phyloP scores from a whole-genome alignment of 1,139 yeast species.

The Yamadazyma pseudoaaseri region DNA sequence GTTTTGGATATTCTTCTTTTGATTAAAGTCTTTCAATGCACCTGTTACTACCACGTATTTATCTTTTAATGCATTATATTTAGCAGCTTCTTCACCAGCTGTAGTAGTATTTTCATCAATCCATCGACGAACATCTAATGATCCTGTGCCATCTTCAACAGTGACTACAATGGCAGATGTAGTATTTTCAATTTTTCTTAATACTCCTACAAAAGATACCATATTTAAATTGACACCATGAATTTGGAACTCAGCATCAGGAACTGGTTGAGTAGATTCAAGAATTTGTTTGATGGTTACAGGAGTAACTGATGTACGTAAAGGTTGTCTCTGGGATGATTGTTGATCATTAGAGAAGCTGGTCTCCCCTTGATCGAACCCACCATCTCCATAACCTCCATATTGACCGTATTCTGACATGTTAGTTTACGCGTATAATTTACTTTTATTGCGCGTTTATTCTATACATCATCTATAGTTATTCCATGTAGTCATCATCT shows the following conservation, averaged over 20 bases:
- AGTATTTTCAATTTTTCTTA: slow-evolving; percentile 53
- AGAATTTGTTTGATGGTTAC: slow-evolving; percentile 80
- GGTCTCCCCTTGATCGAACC: slow-evolving; percentile 29
- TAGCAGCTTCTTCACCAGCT: slow-evolving; percentile 36
- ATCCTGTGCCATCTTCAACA: slow-evolving; percentile 86
- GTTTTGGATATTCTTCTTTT: slow-evolving; percentile 64
- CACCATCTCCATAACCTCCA: slow-evolving; percentile 31
- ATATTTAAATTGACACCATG: slow-evolving; percentile 62
- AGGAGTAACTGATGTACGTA: slow-evolving; percentile 61
- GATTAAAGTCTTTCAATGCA: slow-evolving; percentile 67
- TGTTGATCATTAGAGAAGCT: slow-evolving; percentile 11
- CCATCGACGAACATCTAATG: slow-evolving; percentile 71
- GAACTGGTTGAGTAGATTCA: slow-evolving; percentile 62
- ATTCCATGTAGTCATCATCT: slow-evolving; percentile 12
- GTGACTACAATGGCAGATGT: slow-evolving; percentile 54
- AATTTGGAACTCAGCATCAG: slow-evolving; percentile 73
- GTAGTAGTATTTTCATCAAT: slow-evolving; percentile 49
- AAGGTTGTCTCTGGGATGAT: slow-evolving; percentile 31
- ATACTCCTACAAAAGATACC: slow-evolving; percentile 65
- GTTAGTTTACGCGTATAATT: background rate
- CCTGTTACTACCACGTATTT: slow-evolving; percentile 72
- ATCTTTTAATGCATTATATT: slow-evolving; percentile 25
- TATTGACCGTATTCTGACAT: slow-evolving; percentile 24
- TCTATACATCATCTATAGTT: background rate
- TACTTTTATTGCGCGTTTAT: background rate